Evolutionary conservation across 129 eudicot species (phyloP).

Genomic region (Artemisia argyi): DNA sequence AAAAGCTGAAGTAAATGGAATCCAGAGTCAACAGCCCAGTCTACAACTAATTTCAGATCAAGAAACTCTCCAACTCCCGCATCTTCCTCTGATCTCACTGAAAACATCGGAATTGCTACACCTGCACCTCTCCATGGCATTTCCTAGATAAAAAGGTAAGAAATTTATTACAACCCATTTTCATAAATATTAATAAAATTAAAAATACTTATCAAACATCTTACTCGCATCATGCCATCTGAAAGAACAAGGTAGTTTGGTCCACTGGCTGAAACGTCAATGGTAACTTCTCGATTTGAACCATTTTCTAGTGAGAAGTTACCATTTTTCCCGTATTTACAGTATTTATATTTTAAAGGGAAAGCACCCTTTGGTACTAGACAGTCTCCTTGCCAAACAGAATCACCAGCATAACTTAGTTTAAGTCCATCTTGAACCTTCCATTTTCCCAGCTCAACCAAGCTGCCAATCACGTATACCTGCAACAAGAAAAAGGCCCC

Average conservation of each 20-base stretch:
- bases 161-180: background rate
- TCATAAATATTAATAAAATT: background rate
- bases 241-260: constrained; percentile 73
- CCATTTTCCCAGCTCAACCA: constrained; percentile 77
- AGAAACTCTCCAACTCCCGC: constrained; percentile 99
- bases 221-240: constrained; percentile 96
- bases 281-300: constrained; percentile 65
- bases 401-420: constrained; percentile 81
- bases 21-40: constrained; percentile 89
- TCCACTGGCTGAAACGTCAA: constrained; percentile 58
- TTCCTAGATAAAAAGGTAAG: constrained; percentile 39
- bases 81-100: constrained; percentile 85
- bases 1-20: constrained; percentile 95
- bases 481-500: constrained; percentile 35
- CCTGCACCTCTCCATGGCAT: constrained; percentile 99
- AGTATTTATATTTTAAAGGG: constrained; percentile 86
- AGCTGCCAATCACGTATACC: constrained; percentile 86
- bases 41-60: constrained; percentile 92
- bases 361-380: constrained; percentile 63
- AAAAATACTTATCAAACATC: constrained; percentile 18
- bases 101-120: constrained; percentile 96
- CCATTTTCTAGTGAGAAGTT: constrained; percentile 66
- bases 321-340: constrained; percentile 60
- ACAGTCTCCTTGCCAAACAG: constrained; percentile 83
- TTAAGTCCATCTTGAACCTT: constrained; percentile 72